Evolutionary conservation across 768 basidiomycete genomes (phyloP), one percentile per base, ranked within the genome.

Genomic region (Leccinellum albellum): DNA sequence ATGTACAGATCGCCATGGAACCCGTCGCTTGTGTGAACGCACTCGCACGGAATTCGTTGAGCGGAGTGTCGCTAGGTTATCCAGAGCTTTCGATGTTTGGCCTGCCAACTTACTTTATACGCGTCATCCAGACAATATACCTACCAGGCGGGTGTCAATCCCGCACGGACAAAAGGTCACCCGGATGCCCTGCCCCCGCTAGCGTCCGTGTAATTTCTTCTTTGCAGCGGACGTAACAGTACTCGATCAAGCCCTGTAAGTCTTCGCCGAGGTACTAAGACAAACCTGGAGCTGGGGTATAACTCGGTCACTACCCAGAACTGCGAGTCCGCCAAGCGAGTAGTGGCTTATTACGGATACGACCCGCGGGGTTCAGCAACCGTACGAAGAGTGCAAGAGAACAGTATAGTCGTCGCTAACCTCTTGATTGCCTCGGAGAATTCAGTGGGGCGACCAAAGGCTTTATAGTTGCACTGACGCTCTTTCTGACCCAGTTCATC

Each of bases 201-300:
- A n/a, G n/a, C n/a, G 6, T 21, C 31, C 17, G 13, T 28, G 28
- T 28, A 28, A 6, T 6, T 28, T 4, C 5, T 28, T 3, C 28
- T 4, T 6, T 21, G 5, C 54, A 83, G 85, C 76, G 24, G 75
- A 83, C 58, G 67, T 86, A 50, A 66, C 66, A 0, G 69, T 78
- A 0, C 76, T 88, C 20, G 81, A 81, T 50, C 80, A 83, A 61
- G 73, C 77, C 17, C 60, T 85, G 1, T 71, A 76, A 15, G 53
- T 70, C 1, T 74, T 87, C 15, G 70, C 75, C 5, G 79, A 85
- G 6, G 58, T 79, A 32, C 71, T 88, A 61, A 77, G 80, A 2
- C 77, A n/a, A 81, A 51, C 79, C 81, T 0, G 87, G 87, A n/a
- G 79, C 88, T 20, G 88, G 86, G 2, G 86, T 83, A 1, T 76